These are phyloP conservation scores for Exserohilum rostratum DNA, from an alignment of 2,329 filamentous ascomycete species.

Conservation along the genomic window DNA sequence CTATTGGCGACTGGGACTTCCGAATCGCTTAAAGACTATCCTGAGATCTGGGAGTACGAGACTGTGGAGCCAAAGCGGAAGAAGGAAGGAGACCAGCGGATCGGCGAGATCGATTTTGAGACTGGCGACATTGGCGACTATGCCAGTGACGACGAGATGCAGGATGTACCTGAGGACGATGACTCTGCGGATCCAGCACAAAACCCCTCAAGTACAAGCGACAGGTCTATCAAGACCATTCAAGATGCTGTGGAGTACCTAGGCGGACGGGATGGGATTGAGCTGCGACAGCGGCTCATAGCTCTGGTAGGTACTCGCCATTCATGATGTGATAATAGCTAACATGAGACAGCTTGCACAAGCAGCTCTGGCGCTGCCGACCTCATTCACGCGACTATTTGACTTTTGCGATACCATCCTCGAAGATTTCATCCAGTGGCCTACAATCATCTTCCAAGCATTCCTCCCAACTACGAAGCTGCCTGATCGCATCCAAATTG, in stretches of 20 bases:
- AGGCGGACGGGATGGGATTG: constrained; percentile 61
- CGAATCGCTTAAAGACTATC: constrained; percentile 61
- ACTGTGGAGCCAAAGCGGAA: constrained; percentile 55
- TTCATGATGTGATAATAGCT: constrained; percentile 11
- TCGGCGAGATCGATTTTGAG: constrained; percentile 64
- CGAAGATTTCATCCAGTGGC: constrained; percentile 63
- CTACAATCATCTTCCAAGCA: constrained; percentile 63
- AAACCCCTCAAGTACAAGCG: neutral
- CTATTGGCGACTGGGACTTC: constrained; percentile 69
- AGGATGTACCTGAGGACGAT: constrained; percentile 20
- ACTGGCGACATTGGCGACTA: constrained; percentile 65
- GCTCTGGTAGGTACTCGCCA: constrained; percentile 54
- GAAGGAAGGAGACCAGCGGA: constrained; percentile 60
- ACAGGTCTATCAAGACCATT: constrained; percentile 4
- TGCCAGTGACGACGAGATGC: constrained; percentile 41
- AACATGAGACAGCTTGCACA: constrained; percentile 41
- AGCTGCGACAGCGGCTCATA: constrained; percentile 68
- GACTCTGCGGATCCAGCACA: constrained; percentile 13
- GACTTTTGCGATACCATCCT: constrained; percentile 66
- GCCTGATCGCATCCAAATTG: constrained; percentile 52
- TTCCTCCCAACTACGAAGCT: constrained; percentile 60
- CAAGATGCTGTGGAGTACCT: constrained; percentile 33
- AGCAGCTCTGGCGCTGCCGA: constrained; percentile 48
- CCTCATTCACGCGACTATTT: constrained; percentile 57
- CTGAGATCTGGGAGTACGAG: constrained; percentile 72